These are phyloP conservation scores for Cercospora brassicicola DNA, from an alignment of 2,329 filamentous ascomycete species.

Conservation along the genomic window DNA sequence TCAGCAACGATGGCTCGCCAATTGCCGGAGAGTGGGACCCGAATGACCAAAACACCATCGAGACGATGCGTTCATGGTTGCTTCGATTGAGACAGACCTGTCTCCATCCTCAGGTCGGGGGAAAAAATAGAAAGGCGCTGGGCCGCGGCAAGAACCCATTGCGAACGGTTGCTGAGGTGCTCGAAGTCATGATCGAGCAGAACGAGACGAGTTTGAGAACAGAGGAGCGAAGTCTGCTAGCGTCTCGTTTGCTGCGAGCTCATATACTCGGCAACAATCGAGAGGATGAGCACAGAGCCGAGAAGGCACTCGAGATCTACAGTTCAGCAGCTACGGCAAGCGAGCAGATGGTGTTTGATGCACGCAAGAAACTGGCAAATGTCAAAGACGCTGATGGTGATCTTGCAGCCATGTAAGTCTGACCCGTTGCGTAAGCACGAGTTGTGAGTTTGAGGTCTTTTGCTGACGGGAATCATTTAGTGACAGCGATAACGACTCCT, in stretches of 20 bases:
- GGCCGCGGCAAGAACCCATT: conserved; percentile 64
- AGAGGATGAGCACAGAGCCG: conserved; percentile 52
- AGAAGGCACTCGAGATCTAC: conserved; percentile 71
- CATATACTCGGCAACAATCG: conserved; percentile 78
- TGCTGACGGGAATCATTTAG: background rate
- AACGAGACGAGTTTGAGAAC: conserved; percentile 66
- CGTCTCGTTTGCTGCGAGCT: conserved; percentile 68
- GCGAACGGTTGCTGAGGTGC: conserved; percentile 79
- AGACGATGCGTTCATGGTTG: conserved; percentile 78
- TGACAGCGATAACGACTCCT: conserved; percentile 37
- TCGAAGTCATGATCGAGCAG: conserved; percentile 88
- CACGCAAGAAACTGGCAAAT: conserved; percentile 60
- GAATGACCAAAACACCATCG: conserved; percentile 57
- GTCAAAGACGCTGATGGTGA: conserved; percentile 44
- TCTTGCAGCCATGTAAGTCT: conserved; percentile 5
- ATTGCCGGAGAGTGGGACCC: conserved; percentile 63
- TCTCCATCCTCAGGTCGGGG: conserved; percentile 79
- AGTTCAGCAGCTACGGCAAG: conserved; percentile 47
- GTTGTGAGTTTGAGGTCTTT: background rate
- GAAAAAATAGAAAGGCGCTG: conserved; percentile 63
- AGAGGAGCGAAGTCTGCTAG: conserved; percentile 66
- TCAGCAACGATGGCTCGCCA: conserved; percentile 66
- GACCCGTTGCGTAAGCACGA: background rate
- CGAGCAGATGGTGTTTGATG: conserved; percentile 59
- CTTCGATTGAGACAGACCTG: conserved; percentile 77